phyloP scores from a whole-genome alignment of 345 rosid species.

The Crucihimalaya himalaica region DNA sequence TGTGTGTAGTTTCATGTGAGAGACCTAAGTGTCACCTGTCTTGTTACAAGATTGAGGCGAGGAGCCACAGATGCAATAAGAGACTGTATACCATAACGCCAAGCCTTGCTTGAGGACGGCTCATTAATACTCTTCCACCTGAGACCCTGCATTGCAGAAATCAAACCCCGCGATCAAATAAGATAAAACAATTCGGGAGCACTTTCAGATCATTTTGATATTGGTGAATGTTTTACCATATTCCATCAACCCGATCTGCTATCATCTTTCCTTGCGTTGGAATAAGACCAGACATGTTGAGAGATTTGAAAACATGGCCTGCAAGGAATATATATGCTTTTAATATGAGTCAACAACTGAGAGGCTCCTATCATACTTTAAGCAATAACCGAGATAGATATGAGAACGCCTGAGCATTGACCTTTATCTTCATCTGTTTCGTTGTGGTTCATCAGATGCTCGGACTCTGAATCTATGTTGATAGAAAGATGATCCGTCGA shows the following conservation, averaged over 20 bases:
- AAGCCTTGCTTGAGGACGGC: conserved; percentile 83
- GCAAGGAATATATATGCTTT: conserved; percentile 28
- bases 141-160: conserved; percentile 64
- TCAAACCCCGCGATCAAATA: not conserved
- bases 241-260: conserved; percentile 88
- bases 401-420: conserved; percentile 26
- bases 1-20: conserved; percentile 32
- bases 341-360: not conserved
- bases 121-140: conserved; percentile 74
- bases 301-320: conserved; percentile 89
- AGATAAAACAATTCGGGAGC: not conserved
- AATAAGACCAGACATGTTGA: conserved; percentile 78
- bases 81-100: conserved; percentile 75
- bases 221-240: conserved; percentile 57
- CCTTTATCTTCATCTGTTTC: conserved; percentile 91
- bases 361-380: not conserved
- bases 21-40: conserved; percentile 35
- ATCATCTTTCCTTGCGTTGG: conserved; percentile 85
- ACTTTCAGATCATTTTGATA: conserved; percentile 10
- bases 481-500: conserved; percentile 88
- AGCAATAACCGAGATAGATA: conserved; percentile 18
- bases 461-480: conserved; percentile 67
- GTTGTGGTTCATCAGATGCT: conserved; percentile 53
- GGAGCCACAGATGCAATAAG: conserved; percentile 74
- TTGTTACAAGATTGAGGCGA: conserved; percentile 70